A percentile compares a stretch with the other conserved stretches of the same genome.
These are phyloP conservation scores for Sporormia fimetaria DNA, from an alignment of 495 filamentous ascomycete genomes.

Conservation along the genomic window DNA sequence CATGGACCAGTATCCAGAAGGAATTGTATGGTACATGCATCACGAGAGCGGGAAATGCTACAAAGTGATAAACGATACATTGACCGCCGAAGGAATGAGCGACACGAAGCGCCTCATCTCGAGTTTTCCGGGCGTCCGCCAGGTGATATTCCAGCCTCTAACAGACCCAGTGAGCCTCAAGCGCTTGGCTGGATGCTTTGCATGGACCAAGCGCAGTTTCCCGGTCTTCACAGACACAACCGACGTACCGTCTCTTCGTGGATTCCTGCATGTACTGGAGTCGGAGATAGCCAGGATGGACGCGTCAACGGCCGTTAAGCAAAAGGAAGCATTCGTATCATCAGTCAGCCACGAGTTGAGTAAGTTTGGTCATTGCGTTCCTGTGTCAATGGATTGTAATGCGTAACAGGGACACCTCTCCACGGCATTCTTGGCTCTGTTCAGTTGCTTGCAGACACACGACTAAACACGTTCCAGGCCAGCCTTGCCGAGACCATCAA, in stretches of 20 bases:
- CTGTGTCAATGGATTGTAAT: not conserved
- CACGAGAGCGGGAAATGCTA: not conserved
- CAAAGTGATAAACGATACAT: not conserved
- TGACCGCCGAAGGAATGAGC: not conserved
- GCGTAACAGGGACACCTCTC: not conserved
- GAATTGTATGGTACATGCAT: slow-evolving; percentile 4
- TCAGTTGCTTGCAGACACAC: slow-evolving; percentile 4
- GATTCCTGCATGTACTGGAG: slow-evolving; percentile 4
- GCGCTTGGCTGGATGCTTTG: slow-evolving; percentile 5
- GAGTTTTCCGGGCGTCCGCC: not conserved
- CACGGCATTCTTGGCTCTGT: slow-evolving; percentile 6
- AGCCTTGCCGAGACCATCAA: slow-evolving; percentile 4
- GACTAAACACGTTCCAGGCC: not conserved
- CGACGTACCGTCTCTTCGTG: not conserved
- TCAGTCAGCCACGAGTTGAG: slow-evolving; percentile 8
- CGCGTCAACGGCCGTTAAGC: slow-evolving; percentile 1
- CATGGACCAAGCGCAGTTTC: not conserved
- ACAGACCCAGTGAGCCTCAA: slow-evolving; percentile 1
- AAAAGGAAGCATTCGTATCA: slow-evolving; percentile 2
- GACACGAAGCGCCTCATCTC: not conserved
- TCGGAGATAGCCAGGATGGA: slow-evolving; percentile 2
- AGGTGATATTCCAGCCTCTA: slow-evolving; percentile 1
- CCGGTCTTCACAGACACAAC: slow-evolving; percentile 1
- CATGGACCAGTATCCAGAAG: slow-evolving; percentile 1
- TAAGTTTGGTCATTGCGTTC: not conserved